phyloP scores from a whole-genome alignment of 2,329 filamentous ascomycete genomes.

The Trichoderma cornu-damae region DNA sequence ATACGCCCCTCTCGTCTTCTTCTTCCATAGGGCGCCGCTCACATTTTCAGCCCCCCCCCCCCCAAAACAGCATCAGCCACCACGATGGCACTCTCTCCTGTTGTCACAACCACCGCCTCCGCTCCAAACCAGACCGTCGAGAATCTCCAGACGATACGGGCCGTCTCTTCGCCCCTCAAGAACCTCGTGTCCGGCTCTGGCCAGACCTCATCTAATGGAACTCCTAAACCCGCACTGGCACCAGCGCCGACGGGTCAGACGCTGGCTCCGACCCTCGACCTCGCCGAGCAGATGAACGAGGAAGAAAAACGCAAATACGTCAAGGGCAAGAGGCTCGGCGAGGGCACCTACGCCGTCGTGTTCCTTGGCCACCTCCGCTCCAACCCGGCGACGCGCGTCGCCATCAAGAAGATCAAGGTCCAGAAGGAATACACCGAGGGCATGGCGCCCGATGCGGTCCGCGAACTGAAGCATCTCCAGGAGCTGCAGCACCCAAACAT shows the following conservation, averaged over 20 bases:
- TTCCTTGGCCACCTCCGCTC: conserved; percentile 76
- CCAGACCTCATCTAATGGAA: conserved; percentile 42
- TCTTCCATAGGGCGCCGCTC: not conserved
- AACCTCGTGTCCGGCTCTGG: conserved; percentile 35
- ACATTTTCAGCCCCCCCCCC: not conserved
- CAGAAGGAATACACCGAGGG: conserved; percentile 84
- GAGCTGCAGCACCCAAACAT: conserved; percentile 95
- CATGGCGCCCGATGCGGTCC: conserved; percentile 88
- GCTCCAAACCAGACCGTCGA: conserved; percentile 32
- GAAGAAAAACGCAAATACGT: conserved; percentile 83
- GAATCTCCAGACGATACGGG: conserved; percentile 29
- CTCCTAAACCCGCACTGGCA: conserved; percentile 35
- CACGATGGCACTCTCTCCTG: conserved; percentile 45
- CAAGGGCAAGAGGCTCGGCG: conserved; percentile 89
- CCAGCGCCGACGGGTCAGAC: conserved; percentile 27
- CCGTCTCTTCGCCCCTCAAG: conserved; percentile 43
- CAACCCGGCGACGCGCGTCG: conserved; percentile 70
- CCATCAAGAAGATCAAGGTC: conserved; percentile 90
- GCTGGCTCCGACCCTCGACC: conserved; percentile 44
- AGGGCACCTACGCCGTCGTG: conserved; percentile 95
- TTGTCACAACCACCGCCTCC: conserved; percentile 32
- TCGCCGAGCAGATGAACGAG: conserved; percentile 78
- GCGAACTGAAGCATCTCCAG: conserved; percentile 92
- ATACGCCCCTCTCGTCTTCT: no score
- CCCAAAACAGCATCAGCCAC: not conserved